These are phyloP conservation scores for Amyloporia xantha DNA, from an alignment of 768 basidiomycete species.

Conservation along the genomic window DNA sequence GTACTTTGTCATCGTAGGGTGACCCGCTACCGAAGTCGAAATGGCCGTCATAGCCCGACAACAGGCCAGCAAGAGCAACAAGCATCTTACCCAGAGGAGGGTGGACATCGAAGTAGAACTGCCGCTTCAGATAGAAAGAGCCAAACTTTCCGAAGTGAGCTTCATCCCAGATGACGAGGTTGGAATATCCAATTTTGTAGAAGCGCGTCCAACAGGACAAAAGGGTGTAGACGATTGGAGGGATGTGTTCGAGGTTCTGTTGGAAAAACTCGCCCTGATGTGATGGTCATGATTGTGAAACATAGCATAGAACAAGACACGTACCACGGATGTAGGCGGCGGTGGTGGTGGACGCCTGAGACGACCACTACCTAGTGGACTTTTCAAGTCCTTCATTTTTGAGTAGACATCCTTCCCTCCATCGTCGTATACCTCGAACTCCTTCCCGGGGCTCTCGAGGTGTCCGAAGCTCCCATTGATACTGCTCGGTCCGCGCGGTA, in stretches of 20 bases:
- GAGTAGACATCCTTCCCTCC: slow-evolving; percentile 66
- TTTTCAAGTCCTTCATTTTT: slow-evolving; percentile 32
- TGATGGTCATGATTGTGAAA: not conserved
- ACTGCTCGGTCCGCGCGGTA: slow-evolving; percentile 30
- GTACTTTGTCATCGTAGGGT: slow-evolving; percentile 75
- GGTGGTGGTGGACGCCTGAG: slow-evolving; percentile 51
- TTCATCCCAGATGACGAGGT: slow-evolving; percentile 96
- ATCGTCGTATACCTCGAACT: slow-evolving; percentile 36
- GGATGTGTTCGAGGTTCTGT: slow-evolving; percentile 75
- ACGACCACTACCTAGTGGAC: slow-evolving; percentile 41
- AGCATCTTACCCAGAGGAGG: slow-evolving; percentile 99
- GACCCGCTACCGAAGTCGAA: slow-evolving; percentile 95
- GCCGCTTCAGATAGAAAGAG: slow-evolving; percentile 95
- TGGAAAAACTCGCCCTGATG: slow-evolving; percentile 64
- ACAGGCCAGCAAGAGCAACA: slow-evolving; percentile 85
- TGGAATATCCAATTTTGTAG: slow-evolving; percentile 83
- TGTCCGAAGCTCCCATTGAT: slow-evolving; percentile 23
- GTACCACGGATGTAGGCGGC: slow-evolving; percentile 51
- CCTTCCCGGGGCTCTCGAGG: slow-evolving; percentile 19
- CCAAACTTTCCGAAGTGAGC: slow-evolving; percentile 99
- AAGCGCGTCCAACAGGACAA: slow-evolving; percentile 94
- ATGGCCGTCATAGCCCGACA: slow-evolving; percentile 85
- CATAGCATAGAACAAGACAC: slow-evolving; percentile 12
- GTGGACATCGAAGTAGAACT: slow-evolving; percentile 99
- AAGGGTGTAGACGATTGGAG: slow-evolving; percentile 82